Base-by-base conservation (phyloP, 306 rosid species). In the Abrus precatorius region DNA sequence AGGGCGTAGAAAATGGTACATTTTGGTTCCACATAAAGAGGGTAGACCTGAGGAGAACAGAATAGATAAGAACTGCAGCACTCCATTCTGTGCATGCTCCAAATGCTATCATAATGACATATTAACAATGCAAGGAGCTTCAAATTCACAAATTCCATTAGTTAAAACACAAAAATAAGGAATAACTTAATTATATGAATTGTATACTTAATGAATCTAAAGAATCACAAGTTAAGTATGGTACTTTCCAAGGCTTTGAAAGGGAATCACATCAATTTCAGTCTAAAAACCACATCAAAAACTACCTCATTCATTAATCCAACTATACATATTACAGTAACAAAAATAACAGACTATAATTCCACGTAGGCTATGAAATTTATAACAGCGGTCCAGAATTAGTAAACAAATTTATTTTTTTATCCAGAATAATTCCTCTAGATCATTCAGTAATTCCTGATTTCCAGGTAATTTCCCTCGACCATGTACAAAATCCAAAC, bases 131-230 rank as follows among this genome's bases (percentile, higher is more conserved):
- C 27, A 63, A 64, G 41, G 57, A 34, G 27, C 14, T 52, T 72
- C 68, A 12, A 27, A 29, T 13, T 38, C 40, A 45, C 34, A 54
- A 32, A 49, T 38, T 40, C 78, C 66, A 30, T 47, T 67, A 2
- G 4, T 10, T 67, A 11, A 11, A 63, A 34, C 44, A 67, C 32
- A 61, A 11, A 77, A 65, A 77, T 11, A 63, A 43, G 69, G 63
- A 64, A 59, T 5, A 33, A 53, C 29, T 53, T 44, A 52, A 61
- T 57, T n/a, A 28, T 68, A 70, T 13, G 1, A 64, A 50, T 6
- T 48, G 49, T 13, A 62, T 7, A 12, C 63, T 5, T 40, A 52
- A 54, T 20, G 55, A 71, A 48, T 64, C 70, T 73, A 56, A 44
- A 34, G 65, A 77, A 36, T 12, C 12, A 63, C 29, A 78, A 38